Evolutionary conservation across 2,329 filamentous ascomycete species (phyloP), one percentile per base, ranked within the genome.

Genomic region (Sordariomycetes sp.): DNA sequence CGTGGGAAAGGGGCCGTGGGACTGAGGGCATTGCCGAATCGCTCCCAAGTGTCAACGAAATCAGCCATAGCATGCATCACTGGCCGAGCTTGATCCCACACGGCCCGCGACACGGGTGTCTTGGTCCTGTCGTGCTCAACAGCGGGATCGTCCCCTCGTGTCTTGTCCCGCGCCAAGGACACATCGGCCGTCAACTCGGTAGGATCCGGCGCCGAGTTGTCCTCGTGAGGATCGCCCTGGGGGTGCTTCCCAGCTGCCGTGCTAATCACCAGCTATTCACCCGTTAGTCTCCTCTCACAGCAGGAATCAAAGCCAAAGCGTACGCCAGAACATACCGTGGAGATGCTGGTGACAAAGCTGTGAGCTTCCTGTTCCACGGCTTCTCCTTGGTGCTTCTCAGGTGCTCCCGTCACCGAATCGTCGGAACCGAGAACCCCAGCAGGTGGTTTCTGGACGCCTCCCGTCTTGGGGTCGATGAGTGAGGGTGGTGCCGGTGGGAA

Each of bases 291-390:
- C 20, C 26, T 29, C 21, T 24, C 19, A 20, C 18, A 35, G 20
- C 15, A 15, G 21, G 15, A 12, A 25, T 21, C 10, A n/a, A 38
- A 29, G 18, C 21, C 26, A 24, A 33, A 19, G 18, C 49, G 46
- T 51, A 54, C 50, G n/a, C 51, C 47, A 10, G 46, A 49, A 50
- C 48, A 50, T 51, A 58, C 54, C 39, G 53, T 50, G 6, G 57
- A 57, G 34, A 92, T 77, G 21, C 79, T 74, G 35, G 79, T 80
- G 38, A 92, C 79, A 41, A 93, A 80, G 50, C 86, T 88, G 45
- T 73, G 80, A 1, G 86, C 86, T 53, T 93, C 86, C 40, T 83
- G 75, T 52, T 93, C 86, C 1, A 86, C 82, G 0, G 84, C 83
- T 52, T 92, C 85, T 18, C 86, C 86, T 50, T 86, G 81, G 57